Percentiles rank a stretch among this genome's conserved stretches.
Evolutionary conservation across 2,329 filamentous ascomycete genomes (phyloP).

Genomic region (Westerdykella ornata): DNA sequence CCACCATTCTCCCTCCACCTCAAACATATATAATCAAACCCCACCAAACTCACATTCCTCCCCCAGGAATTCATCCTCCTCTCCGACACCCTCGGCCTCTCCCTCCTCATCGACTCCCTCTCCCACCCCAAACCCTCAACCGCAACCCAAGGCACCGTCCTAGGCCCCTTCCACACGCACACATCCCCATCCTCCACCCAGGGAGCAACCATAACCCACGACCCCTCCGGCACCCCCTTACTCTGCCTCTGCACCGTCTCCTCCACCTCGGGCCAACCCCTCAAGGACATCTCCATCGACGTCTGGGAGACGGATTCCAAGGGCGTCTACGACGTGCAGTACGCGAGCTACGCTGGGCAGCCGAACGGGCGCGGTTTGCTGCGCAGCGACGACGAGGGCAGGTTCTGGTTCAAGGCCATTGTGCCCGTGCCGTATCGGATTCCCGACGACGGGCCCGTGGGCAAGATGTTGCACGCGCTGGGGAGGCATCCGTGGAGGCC

Average conservation of each 20-base stretch:
- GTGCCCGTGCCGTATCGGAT: slow-evolving; percentile 81
- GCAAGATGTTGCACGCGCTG: slow-evolving; percentile 23
- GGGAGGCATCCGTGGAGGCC: slow-evolving; percentile 34
- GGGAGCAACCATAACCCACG: slow-evolving; percentile 61
- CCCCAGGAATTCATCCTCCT: slow-evolving; percentile 75
- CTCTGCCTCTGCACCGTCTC: slow-evolving; percentile 67
- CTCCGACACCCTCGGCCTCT: slow-evolving; percentile 71
- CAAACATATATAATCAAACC: too few relatives aligned
- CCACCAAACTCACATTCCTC: too few relatives aligned
- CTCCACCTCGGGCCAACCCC: slow-evolving; percentile 56
- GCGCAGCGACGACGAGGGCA: slow-evolving; percentile 61
- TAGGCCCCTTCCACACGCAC: slow-evolving; percentile 79
- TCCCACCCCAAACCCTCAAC: slow-evolving; percentile 69
- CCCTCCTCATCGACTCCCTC: slow-evolving; percentile 72
- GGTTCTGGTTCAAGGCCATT: slow-evolving; percentile 81
- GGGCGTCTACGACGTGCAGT: slow-evolving; percentile 79
- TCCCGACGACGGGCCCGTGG: slow-evolving; percentile 71
- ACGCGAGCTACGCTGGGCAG: slow-evolving; percentile 49
- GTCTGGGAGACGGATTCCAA: slow-evolving; percentile 79
- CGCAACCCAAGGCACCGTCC: slow-evolving; percentile 70
- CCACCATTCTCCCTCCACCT: too few relatives aligned
- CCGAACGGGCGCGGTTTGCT: slow-evolving; percentile 70
- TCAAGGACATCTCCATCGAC: slow-evolving; percentile 64
- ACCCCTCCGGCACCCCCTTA: slow-evolving; percentile 61
- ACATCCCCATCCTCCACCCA: slow-evolving; percentile 51